Conservation (phyloP, 768 basidiomycete genomes). For the Pisolithus microcarpus region DNA sequence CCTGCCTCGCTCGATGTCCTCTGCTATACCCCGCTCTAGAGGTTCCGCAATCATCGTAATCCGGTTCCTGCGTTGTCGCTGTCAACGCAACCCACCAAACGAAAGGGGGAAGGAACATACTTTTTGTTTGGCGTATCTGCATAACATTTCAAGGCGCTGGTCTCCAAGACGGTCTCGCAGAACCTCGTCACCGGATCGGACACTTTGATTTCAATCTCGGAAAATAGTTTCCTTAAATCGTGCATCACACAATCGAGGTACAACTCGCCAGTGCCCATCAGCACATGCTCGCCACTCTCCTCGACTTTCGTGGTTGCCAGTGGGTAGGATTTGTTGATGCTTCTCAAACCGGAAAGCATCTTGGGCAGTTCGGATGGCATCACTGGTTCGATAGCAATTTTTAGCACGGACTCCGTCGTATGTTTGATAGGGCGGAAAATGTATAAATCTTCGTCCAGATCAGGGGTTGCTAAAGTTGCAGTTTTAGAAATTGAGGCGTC, state of each 20-base stretch:
- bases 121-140: constrained; percentile 99
- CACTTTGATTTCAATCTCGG: constrained; percentile 99
- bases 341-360: constrained; percentile 94
- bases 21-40: constrained; percentile 88
- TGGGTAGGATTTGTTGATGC: constrained; percentile 97
- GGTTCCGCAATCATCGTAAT: constrained; percentile 99
- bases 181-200: constrained; percentile 99
- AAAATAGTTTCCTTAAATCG: constrained; percentile 84
- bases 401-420: constrained; percentile 93
- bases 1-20: constrained; percentile 90
- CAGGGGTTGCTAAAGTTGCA: constrained; percentile 72
- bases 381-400: constrained; percentile 97
- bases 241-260: constrained; percentile 98
- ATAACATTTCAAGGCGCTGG: constrained; percentile 96
- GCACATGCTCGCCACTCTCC: constrained; percentile 95
- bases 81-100: constrained; percentile 9
- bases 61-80: constrained; percentile 62
- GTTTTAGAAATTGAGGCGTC: constrained; percentile 94
- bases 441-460: constrained; percentile 79
- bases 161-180: constrained; percentile 97
- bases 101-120: constrained; percentile 39
- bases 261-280: constrained; percentile 94
- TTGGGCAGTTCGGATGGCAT: constrained; percentile 96
- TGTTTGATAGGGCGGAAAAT: constrained; percentile 97
- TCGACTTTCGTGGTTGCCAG: constrained; percentile 93